Conservation (phyloP, 306 rosid species). For the Dryas drummondii region DNA sequence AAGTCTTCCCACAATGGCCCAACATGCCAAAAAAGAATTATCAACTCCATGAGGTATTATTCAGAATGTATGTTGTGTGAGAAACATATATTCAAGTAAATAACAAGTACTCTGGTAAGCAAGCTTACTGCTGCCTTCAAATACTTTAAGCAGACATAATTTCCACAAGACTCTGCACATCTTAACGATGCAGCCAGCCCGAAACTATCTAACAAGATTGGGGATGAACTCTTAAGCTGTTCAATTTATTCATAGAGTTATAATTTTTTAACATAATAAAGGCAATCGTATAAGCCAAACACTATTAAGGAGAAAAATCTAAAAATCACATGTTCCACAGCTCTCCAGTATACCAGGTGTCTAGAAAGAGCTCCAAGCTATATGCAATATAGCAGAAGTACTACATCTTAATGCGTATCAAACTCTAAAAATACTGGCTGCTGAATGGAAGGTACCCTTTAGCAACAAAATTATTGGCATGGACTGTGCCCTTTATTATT, state of each 20-base stretch:
- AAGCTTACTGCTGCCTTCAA: constrained; percentile 82
- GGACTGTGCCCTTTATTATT: no score
- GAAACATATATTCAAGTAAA: background rate
- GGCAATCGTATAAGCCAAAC: constrained; percentile 23
- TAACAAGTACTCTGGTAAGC: no score
- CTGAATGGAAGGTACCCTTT: no score
- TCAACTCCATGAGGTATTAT: no score
- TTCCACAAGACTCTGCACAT: constrained; percentile 59
- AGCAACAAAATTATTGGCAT: no score
- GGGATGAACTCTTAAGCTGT: constrained; percentile 88
- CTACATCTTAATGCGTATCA: constrained; percentile 2
- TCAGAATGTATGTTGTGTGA: background rate
- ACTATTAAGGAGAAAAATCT: constrained; percentile 18
- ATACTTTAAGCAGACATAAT: constrained; percentile 70
- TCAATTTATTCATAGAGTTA: constrained; percentile 15
- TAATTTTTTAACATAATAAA: background rate
- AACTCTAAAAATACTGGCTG: background rate
- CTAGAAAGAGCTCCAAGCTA: constrained; percentile 67
- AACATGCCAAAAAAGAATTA: constrained; percentile 17
- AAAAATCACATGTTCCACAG: constrained; percentile 69
- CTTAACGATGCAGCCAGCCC: constrained; percentile 62
- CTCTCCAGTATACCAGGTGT: constrained; percentile 78
- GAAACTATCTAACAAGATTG: constrained; percentile 51
- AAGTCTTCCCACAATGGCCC: constrained; percentile 88
- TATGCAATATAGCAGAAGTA: constrained; percentile 26